Base-by-base conservation (phyloP, 257 asterid genomes). In the Linaria vulgaris region DNA sequence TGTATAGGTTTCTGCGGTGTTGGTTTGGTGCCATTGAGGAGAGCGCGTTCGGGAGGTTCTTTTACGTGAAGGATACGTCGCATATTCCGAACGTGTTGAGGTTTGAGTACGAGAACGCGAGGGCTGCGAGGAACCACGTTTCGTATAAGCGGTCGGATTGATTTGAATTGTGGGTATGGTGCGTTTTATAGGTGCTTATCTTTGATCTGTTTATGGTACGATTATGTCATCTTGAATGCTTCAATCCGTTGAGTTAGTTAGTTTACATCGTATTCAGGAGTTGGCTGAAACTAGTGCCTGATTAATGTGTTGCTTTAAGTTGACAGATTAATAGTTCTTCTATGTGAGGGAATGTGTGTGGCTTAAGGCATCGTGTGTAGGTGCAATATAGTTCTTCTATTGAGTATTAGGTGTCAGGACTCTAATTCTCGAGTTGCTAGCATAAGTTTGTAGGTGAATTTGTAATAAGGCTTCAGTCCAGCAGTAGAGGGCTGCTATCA, bases 21-120 rank as follows among this genome's bases (percentile, higher is more conserved):
- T 73, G 47, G 13, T 92, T 92, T 53, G 80, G 76, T 61, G 84
- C 71, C 24, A 85, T 92, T 19, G 98, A 92, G 81, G 98, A 89
- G 83, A 87, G 96, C 63, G 63, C 63, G 13, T 64, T 82, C 43
- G 87, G 71, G 83, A 76, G 58, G 74, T 73, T 78, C 37, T 77
- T 87, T 19, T 90, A 83, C 60, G 75, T 85, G 6, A 90, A 90
- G 79, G 97, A 90, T 51, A 90, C 97, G 27, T 85, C 96, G 17
- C 96, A 90, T 67, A 79, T 90, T 25, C 83, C 97, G 12, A 85
- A 85, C 73, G 91, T 85, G 53, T 59, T 87, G 88, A 87, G 78
- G 66, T 90, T 90, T 62, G 97, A 90, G 82, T 90, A 85, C 11
- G 96, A 87, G 48, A 90, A 90, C 61, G 83, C 96, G 0, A 80